Evolutionary conservation across 495 filamentous ascomycete genomes (phyloP), one percentile per base, ranked within the genome.

Genomic region (Annulohypoxylon maeteangense): DNA sequence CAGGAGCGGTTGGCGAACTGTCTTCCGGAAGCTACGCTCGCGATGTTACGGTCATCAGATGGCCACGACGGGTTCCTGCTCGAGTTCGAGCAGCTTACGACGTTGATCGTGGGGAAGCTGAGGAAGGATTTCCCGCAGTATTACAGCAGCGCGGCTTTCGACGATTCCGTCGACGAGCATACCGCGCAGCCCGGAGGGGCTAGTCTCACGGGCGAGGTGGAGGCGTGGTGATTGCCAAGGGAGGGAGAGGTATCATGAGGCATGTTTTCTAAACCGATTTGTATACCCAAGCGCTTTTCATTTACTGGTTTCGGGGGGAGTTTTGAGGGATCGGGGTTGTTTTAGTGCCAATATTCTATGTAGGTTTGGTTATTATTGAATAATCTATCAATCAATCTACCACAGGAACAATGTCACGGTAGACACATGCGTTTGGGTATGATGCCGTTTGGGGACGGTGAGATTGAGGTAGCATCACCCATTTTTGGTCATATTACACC

Each of bases 51-150:
- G 25, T 77, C 74, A 0, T 63, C 67, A 11, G 77, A 81, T 34
- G 79, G 79, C 1, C 79, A 81, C 48, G 79, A 81, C 68, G 79
- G 77, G 1, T 81, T 80, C 67, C 56, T 81, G 22, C 65, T 81
- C 1, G 79, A 81, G 55, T 77, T 79, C 34, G 74, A 76, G 31
- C 74, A 76, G 47, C 64, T 81, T 10, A 69, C 72, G 12, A 38
- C 53, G 5, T 50, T 78, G 8, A 74, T 81, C 14, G 27, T 40
- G n/a, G 62, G 40, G 6, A 76, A 81, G 51, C 59, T 81, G 10
- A 57, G 50, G 63, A 57, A 45, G 8, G 66, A 67, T 14, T 77
- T 75, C 45, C 74, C 76, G 0, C 73, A 70, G 16, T 69, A 77
- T 38, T 80, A 79, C 68, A 40, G 31, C 68, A 40, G 31, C 0